phyloP scores from a whole-genome alignment of 768 basidiomycete species.

The Tricholoma saponaceum region DNA sequence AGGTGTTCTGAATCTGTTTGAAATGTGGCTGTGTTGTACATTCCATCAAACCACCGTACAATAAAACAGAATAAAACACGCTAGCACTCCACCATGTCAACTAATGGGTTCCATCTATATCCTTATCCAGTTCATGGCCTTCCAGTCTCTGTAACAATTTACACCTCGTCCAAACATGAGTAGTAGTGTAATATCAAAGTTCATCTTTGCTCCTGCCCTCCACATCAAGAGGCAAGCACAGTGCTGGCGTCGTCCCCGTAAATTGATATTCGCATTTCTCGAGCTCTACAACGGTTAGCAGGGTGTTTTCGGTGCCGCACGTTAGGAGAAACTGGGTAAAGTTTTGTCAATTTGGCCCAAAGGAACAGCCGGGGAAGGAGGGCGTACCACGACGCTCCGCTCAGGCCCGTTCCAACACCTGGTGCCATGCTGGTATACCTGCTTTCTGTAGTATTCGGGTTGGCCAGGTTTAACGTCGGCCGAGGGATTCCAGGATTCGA shows the following conservation, averaged over 20 bases:
- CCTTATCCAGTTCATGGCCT: neutral
- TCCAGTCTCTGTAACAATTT: neutral
- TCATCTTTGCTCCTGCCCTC: neutral
- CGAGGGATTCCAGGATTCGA: conserved; percentile 74
- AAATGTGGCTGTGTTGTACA: too few species aligned
- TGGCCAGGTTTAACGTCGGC: conserved; percentile 53
- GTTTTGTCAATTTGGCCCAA: neutral
- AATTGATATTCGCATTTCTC: conserved; percentile 97
- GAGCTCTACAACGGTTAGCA: conserved; percentile 77
- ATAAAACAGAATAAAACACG: too few species aligned
- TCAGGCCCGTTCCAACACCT: conserved; percentile 97
- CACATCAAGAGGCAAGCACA: conserved; percentile 61
- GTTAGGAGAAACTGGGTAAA: conserved; percentile 66
- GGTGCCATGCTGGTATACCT: conserved; percentile 79
- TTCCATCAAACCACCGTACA: neutral
- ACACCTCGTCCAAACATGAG: neutral
- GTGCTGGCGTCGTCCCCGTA: conserved; percentile 78
- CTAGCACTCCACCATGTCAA: too few species aligned
- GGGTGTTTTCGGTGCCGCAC: conserved; percentile 82
- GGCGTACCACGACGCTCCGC: conserved; percentile 71
- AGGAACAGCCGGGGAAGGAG: neutral
- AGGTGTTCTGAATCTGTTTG: too few species aligned
- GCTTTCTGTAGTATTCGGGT: conserved; percentile 74
- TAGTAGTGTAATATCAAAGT: neutral
- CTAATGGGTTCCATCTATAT: neutral